These are phyloP conservation scores for Podaxis pistillaris DNA, from an alignment of 768 basidiomycete genomes.

Conservation along the genomic window DNA sequence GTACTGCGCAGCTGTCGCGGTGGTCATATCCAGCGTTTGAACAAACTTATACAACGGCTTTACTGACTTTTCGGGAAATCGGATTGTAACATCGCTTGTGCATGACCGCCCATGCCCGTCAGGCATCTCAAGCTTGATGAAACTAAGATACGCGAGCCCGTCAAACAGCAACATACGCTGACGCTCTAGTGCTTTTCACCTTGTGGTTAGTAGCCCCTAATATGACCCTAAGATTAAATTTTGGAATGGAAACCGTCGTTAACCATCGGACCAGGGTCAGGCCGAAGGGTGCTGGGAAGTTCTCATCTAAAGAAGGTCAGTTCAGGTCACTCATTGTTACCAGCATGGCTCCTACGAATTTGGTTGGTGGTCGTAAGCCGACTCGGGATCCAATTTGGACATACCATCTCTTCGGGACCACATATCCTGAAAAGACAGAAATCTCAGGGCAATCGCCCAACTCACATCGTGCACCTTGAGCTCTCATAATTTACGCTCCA, in stretches of 20 bases:
- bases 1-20: too few relatives aligned
- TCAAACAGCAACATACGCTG: background rate
- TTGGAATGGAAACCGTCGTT: background rate
- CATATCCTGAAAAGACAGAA: background rate
- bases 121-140: background rate
- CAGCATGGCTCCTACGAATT: background rate
- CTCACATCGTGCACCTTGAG: too few relatives aligned
- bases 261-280: background rate
- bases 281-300: background rate
- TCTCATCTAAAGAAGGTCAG: too few relatives aligned
- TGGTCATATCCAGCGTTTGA: too few relatives aligned
- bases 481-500: too few relatives aligned
- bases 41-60: too few relatives aligned
- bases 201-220: too few relatives aligned
- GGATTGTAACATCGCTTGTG: too few relatives aligned
- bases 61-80: too few relatives aligned
- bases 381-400: background rate
- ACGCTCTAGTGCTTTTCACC: background rate
- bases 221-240: background rate
- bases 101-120: too few relatives aligned
- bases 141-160: background rate
- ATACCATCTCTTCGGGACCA: background rate
- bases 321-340: too few relatives aligned
- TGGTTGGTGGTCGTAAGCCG: background rate
- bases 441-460: background rate